These are phyloP conservation scores for Rubroboletus satanas DNA, from an alignment of 768 basidiomycete genomes.

Conservation along the genomic window DNA sequence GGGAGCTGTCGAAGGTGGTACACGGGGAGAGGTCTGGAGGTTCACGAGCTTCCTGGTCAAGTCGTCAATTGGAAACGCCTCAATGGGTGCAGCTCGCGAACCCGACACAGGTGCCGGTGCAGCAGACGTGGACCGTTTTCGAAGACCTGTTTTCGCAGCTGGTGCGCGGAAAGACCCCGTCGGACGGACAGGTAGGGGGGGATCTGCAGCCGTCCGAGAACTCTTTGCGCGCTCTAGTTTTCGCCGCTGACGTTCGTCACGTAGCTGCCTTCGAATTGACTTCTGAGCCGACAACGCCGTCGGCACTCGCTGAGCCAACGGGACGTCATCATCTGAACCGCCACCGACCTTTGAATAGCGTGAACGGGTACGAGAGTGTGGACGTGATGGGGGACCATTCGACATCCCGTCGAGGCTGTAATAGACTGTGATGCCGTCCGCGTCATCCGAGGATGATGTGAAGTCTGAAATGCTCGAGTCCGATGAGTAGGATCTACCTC, in stretches of 20 bases:
- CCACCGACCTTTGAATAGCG: constrained; percentile 22
- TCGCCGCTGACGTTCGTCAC: constrained; percentile 61
- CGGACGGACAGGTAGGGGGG: constrained; percentile 16
- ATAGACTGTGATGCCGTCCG: constrained; percentile 40
- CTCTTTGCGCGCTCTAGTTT: constrained; percentile 43
- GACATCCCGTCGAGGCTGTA: constrained; percentile 40
- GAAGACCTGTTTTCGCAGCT: constrained; percentile 38
- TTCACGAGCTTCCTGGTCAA: constrained; percentile 54
- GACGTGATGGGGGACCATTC: constrained; percentile 19
- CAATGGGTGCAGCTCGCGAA: constrained; percentile 34
- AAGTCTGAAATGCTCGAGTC: constrained; percentile 34
- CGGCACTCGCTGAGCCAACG: constrained; percentile 79
- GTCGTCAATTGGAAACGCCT: constrained; percentile 52
- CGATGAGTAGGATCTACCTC: constrained; percentile 24
- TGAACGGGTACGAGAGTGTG: constrained; percentile 21
- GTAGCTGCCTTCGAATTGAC: constrained; percentile 69
- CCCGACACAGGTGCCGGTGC: constrained; percentile 17
- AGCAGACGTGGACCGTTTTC: constrained; percentile 32
- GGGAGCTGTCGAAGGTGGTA: constrained; percentile 11
- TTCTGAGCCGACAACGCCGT: constrained; percentile 80
- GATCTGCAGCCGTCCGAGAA: constrained; percentile 18
- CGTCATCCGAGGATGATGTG: constrained; percentile 42
- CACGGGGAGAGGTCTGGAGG: constrained; percentile 37
- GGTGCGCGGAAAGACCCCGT: constrained; percentile 19
- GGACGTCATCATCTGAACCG: constrained; percentile 72